Percentiles rank a stretch among this genome's conserved stretches.
These are phyloP conservation scores for Cladosporium sp. DNA, from an alignment of 2,329 filamentous ascomycete genomes.

Conservation along the genomic window DNA sequence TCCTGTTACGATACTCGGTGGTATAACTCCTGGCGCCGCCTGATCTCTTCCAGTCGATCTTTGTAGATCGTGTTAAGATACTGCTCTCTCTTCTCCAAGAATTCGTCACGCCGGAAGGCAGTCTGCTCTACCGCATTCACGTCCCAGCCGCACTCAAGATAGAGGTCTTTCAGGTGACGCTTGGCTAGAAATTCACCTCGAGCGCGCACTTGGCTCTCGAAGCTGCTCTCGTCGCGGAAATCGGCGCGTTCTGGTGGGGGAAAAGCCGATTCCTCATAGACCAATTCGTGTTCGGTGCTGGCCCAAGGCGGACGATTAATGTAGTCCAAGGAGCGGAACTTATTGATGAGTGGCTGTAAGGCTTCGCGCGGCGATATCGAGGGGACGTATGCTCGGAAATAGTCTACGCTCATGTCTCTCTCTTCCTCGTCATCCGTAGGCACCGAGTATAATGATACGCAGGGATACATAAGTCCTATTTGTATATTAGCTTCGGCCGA, in stretches of 20 bases:
- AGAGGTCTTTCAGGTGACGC: neutral
- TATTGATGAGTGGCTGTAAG: constrained; percentile 1
- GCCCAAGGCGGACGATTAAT: neutral
- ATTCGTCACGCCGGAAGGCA: neutral
- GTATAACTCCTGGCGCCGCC: neutral
- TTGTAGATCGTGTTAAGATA: neutral
- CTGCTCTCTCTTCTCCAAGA: neutral
- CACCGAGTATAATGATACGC: neutral
- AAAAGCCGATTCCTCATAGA: neutral
- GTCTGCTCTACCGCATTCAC: neutral
- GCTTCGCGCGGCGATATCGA: neutral
- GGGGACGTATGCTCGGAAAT: neutral
- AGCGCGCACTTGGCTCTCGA: neutral
- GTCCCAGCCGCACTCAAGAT: neutral
- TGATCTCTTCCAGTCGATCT: neutral
- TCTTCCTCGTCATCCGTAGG: neutral
- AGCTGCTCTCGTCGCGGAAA: neutral
- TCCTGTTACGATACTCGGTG: too few relatives aligned
- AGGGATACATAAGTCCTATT: neutral
- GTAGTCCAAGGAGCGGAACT: neutral
- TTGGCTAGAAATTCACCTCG: neutral
- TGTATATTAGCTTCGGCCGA: neutral
- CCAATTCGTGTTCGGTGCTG: neutral
- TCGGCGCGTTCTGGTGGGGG: neutral
- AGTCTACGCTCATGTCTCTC: neutral